Base-by-base conservation (phyloP, 768 basidiomycete species). In the Boletus reticulatus region DNA sequence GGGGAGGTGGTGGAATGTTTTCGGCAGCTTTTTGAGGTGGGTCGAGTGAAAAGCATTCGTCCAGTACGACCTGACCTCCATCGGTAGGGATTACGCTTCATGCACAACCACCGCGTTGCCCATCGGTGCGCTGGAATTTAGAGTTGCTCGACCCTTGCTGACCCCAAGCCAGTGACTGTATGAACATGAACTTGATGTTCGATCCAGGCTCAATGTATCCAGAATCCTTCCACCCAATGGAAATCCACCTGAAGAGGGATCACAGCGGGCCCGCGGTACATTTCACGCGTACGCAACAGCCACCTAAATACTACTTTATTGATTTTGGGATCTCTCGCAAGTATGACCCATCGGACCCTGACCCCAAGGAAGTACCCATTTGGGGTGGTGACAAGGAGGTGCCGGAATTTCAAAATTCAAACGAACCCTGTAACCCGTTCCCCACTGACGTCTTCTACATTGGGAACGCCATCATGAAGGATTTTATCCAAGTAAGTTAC, bases 401-500 rank as follows among this genome's bases (percentile, higher is more conserved):
- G 0, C 78, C 79, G 1, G 78, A 79, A 48, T 73, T 71, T 48
- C 63, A 69, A 19, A 61, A 63, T 5, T 60, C 51, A 1, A 24
- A 53, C 5, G n/a, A 58, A 2, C 69, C 63, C 0, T 64, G 67
- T 17, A 59, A 80, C 54, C 76, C 77, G 0, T 81, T 79, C 48
- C 66, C 72, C 0, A 73, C 72, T 0, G 79, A 80, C 36, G 66
- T 81, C 4, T 81, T 77, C 53, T 73, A 73, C 48, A 54, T 79
- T 0, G 78, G 77, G 0, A 79, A 79, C 52, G 37, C 72, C 20
- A 49, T 49, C 22, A 6, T 8, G n/a, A 50, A 48, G 34, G 60
- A 73, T 32, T 73, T 78, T 47, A 17, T 72, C 0, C 50, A 64
- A 48, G 76, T 77, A 1, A 29, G 39, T 50, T 19, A 17, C 34